Evolutionary conservation across 1,139 yeast species (phyloP).

Genomic region (Scheffersomyces lignicola): DNA sequence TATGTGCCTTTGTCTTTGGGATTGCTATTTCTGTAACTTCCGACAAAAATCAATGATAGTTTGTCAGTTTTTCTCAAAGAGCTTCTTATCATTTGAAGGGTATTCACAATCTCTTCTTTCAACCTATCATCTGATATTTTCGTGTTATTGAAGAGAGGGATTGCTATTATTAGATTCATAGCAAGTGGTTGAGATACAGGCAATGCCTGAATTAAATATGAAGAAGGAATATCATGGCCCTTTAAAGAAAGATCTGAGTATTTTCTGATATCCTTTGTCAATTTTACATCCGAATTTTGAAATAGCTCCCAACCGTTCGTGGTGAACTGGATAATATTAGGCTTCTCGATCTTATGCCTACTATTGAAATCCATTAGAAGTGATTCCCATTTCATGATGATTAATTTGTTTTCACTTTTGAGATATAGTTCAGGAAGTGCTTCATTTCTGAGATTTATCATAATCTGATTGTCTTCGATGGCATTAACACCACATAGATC

Average conservation of each 20-base stretch:
- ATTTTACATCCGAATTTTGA: constrained; percentile 17
- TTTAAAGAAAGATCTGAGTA: constrained; percentile 35
- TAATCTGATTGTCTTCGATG: constrained; percentile 26
- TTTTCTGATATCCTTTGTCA: constrained; percentile 42
- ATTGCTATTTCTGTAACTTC: constrained; percentile 41
- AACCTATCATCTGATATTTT: constrained; percentile 34
- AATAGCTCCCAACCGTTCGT: constrained; percentile 50
- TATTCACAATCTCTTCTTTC: constrained; percentile 22
- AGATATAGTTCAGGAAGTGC: constrained; percentile 48
- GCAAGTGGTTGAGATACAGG: constrained; percentile 44
- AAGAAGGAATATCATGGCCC: constrained; percentile 40
- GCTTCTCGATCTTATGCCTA: constrained; percentile 13
- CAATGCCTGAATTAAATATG: constrained; percentile 33
- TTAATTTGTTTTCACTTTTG: constrained; percentile 30
- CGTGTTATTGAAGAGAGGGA: constrained; percentile 41
- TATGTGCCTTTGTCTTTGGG: constrained; percentile 46
- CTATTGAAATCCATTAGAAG: constrained; percentile 20
- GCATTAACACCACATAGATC: constrained; percentile 34
- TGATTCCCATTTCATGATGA: constrained; percentile 44
- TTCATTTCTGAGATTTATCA: constrained; percentile 40
- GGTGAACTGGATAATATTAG: constrained; percentile 49
- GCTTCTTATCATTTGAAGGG: constrained; percentile 26
- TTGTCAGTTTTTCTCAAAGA: constrained; percentile 44
- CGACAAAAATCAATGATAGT: constrained; percentile 56
- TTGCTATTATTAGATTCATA: constrained; percentile 47